Conservation (phyloP, 106 monocot genomes). For the Acorus calamus region DNA sequence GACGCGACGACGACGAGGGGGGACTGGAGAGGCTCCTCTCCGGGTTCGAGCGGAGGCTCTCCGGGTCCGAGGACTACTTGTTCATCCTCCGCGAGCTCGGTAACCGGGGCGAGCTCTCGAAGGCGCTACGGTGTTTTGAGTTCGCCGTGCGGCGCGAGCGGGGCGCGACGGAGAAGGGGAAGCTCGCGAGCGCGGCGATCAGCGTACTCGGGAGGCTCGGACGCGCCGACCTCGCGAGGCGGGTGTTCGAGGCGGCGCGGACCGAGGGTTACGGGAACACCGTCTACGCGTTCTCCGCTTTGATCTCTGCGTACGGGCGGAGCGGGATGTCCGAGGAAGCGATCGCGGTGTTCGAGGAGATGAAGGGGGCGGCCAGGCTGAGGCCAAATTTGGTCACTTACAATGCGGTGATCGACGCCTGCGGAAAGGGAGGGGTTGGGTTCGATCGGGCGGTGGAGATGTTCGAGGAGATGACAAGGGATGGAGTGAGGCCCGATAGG, state of each 20-base stretch:
- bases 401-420: slow-evolving; percentile 87
- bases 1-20: slow-evolving; percentile 12
- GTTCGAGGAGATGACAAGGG: slow-evolving; percentile 71
- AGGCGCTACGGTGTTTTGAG: slow-evolving; percentile 34
- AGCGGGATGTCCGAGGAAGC: slow-evolving; percentile 55
- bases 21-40: slow-evolving; percentile 9
- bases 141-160: slow-evolving; percentile 44
- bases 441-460: slow-evolving; percentile 42
- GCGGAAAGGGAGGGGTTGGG: slow-evolving; percentile 70
- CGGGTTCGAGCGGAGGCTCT: slow-evolving; percentile 23
- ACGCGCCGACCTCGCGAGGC: slow-evolving; percentile 50
- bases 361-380: slow-evolving; percentile 48
- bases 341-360: slow-evolving; percentile 46
- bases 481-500: slow-evolving; percentile 68
- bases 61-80: slow-evolving; percentile 67
- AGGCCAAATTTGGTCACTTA: slow-evolving; percentile 75
- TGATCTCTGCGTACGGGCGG: slow-evolving; percentile 78
- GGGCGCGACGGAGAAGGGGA: slow-evolving; percentile 53
- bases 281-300: slow-evolving; percentile 71
- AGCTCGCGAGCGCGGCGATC: slow-evolving; percentile 71
- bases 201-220: slow-evolving; percentile 64
- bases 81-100: slow-evolving; percentile 54
- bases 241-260: slow-evolving; percentile 45
- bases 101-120: slow-evolving; percentile 25
- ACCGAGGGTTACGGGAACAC: slow-evolving; percentile 58